Conservation (phyloP, 306 rosid genomes). For the Arachis stenosperma region DNA sequence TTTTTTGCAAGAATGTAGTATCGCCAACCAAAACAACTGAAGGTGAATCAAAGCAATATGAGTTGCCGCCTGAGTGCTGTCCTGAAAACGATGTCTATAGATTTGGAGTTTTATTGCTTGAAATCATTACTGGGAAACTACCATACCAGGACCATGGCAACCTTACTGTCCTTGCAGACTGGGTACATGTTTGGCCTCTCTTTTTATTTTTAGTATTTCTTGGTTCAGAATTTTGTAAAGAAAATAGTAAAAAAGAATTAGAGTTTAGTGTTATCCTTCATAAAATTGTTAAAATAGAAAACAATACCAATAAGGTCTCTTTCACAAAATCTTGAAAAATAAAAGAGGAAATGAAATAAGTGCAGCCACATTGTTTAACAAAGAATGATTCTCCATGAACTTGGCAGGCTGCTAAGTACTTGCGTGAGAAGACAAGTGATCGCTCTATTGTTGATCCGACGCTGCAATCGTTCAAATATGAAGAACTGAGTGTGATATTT, state of each 20-base stretch:
- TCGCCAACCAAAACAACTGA: conserved; percentile 37
- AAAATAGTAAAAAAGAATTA: too few species aligned
- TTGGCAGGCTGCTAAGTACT: conserved; percentile 67
- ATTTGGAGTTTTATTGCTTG: conserved; percentile 79
- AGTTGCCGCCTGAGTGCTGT: conserved; percentile 64
- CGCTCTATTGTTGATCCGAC: conserved; percentile 68
- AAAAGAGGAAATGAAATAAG: not conserved
- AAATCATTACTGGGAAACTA: conserved; percentile 77
- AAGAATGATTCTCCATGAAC: conserved; percentile 8
- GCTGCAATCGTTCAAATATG: conserved; percentile 64
- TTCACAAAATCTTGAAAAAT: too few species aligned
- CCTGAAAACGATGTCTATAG: conserved; percentile 76
- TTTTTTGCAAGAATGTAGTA: conserved; percentile 43
- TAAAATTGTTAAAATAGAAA: too few species aligned
- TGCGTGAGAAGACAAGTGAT: conserved; percentile 62
- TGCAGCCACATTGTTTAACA: conserved; percentile 1
- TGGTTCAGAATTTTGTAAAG: too few species aligned
- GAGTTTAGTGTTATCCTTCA: too few species aligned
- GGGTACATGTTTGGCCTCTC: conserved; percentile 61
- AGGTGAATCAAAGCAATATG: conserved; percentile 52
- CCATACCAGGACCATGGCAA: conserved; percentile 71
- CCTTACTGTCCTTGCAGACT: conserved; percentile 56
- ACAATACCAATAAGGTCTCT: too few species aligned
- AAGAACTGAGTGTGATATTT: conserved; percentile 75
- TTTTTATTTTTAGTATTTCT: not conserved